phyloP scores from a whole-genome alignment of 1,284 basidiomycete species.

The Ceratobasidium sp. region DNA sequence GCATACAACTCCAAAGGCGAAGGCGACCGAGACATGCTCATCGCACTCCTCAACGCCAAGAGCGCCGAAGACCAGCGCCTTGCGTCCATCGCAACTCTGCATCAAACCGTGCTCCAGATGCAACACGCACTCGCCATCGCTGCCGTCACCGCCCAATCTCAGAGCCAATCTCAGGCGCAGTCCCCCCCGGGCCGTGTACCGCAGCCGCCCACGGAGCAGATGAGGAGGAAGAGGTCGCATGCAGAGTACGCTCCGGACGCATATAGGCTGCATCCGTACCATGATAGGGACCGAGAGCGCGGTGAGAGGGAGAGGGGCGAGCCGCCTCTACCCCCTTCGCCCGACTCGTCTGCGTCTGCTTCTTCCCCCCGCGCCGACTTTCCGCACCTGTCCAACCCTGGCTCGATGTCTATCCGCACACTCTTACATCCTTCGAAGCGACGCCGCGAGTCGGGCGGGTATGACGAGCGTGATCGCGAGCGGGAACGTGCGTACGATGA shows the following conservation, averaged over 20 bases:
- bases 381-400: constrained; percentile 34
- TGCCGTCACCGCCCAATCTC: constrained; percentile 25
- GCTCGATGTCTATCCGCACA: constrained; percentile 38
- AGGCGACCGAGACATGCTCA: constrained; percentile 87
- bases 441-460: constrained; percentile 20
- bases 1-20: constrained; percentile 88
- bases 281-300: too few relatives aligned
- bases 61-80: constrained; percentile 86
- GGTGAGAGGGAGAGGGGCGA: constrained; percentile 29
- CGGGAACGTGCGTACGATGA: constrained; percentile 16
- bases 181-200: background rate
- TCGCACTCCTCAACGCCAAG: constrained; percentile 89
- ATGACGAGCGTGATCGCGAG: constrained; percentile 33
- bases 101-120: constrained; percentile 73
- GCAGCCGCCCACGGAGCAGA: background rate
- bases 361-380: constrained; percentile 37
- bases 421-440: constrained; percentile 38
- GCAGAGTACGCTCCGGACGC: constrained; percentile 35
- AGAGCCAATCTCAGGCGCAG: too few relatives aligned
- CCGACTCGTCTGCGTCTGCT: constrained; percentile 15
- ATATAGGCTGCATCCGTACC: constrained; percentile 26
- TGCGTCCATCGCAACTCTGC: constrained; percentile 72
- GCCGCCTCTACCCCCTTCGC: constrained; percentile 15
- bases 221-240: constrained; percentile 25
- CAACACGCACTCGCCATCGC: constrained; percentile 52